Evolutionary conservation across 805 yeast genomes (phyloP).

Genomic region (Ogataea haglerorum): DNA sequence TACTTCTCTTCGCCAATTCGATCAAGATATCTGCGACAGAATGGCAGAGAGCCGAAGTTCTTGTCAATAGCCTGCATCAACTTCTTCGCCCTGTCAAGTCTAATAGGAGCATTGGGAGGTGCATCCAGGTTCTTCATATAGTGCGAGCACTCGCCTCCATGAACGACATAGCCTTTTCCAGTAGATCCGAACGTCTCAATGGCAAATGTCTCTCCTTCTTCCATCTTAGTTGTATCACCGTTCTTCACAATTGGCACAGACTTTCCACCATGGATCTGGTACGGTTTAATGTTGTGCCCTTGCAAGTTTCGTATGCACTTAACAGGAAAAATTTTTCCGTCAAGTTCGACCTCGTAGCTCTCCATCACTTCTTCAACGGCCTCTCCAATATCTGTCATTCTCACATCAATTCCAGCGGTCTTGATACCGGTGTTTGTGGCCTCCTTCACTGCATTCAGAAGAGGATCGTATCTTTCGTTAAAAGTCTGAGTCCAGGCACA

Average conservation of each 20-base stretch:
- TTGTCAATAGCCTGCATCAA: conserved; percentile 67
- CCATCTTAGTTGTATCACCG: conserved; percentile 95
- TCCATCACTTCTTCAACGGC: conserved; percentile 98
- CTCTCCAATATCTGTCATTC: conserved; percentile 92
- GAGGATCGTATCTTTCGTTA: conserved; percentile 74
- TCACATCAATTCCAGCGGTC: conserved; percentile 94
- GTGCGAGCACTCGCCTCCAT: conserved; percentile 92
- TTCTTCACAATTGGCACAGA: conserved; percentile 94
- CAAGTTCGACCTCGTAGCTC: conserved; percentile 85
- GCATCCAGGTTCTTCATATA: conserved; percentile 64
- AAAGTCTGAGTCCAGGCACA: conserved; percentile 93
- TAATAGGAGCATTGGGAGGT: conserved; percentile 48
- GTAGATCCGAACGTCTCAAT: conserved; percentile 98
- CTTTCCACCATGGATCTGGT: conserved; percentile 88
- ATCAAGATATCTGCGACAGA: conserved; percentile 94
- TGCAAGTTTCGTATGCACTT: conserved; percentile 88
- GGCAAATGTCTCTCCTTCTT: conserved; percentile 97
- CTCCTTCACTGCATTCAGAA: conserved; percentile 80
- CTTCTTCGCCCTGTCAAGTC: conserved; percentile 64
- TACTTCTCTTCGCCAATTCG: conserved; percentile 90
- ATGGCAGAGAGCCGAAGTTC: conserved; percentile 91
- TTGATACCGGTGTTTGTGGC: conserved; percentile 93
- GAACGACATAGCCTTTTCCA: conserved; percentile 85
- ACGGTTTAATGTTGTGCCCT: conserved; percentile 90
- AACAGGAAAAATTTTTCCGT: conserved; percentile 81